Evolutionary conservation across 2,329 filamentous ascomycete genomes (phyloP).

Genomic region (Gyromitra esculenta): DNA sequence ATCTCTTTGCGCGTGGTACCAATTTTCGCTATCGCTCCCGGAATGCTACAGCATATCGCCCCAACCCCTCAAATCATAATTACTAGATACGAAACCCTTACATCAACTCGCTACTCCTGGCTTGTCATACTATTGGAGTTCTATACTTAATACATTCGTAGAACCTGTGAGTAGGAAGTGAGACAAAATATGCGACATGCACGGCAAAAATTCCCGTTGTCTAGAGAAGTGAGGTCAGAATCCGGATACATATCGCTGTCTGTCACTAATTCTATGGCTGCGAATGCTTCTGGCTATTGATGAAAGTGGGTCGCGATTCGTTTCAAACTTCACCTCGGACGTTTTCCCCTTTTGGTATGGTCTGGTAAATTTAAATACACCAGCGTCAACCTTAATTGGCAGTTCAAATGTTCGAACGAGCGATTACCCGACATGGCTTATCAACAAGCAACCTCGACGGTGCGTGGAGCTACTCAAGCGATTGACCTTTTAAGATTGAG

Average conservation of each 20-base stretch:
- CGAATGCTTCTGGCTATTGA: not conserved
- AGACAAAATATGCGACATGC: not conserved
- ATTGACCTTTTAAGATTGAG: not conserved
- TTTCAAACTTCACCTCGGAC: conserved; percentile 28
- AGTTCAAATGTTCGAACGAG: conserved; percentile 24
- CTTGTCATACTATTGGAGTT: conserved; percentile 4
- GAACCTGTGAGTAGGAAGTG: not conserved
- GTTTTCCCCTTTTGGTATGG: conserved; percentile 26
- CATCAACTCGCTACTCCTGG: conserved; percentile 5
- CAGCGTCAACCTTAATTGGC: conserved; percentile 31
- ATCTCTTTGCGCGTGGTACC: conserved; percentile 14
- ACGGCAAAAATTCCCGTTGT: not conserved
- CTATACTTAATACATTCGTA: not conserved
- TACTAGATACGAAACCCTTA: conserved; percentile 14
- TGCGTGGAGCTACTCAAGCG: not conserved
- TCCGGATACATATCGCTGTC: not conserved
- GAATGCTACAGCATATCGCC: not conserved
- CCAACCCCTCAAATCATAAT: not conserved
- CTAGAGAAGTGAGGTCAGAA: not conserved
- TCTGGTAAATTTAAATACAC: not conserved
- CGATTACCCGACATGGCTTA: conserved; percentile 35
- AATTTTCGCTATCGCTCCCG: conserved; percentile 6
- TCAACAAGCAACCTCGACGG: not conserved
- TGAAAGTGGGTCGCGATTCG: not conserved
- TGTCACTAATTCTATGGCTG: conserved; percentile 2